phyloP scores from a whole-genome alignment of 2,329 filamentous ascomycete species.

The Neurospora sp. region DNA sequence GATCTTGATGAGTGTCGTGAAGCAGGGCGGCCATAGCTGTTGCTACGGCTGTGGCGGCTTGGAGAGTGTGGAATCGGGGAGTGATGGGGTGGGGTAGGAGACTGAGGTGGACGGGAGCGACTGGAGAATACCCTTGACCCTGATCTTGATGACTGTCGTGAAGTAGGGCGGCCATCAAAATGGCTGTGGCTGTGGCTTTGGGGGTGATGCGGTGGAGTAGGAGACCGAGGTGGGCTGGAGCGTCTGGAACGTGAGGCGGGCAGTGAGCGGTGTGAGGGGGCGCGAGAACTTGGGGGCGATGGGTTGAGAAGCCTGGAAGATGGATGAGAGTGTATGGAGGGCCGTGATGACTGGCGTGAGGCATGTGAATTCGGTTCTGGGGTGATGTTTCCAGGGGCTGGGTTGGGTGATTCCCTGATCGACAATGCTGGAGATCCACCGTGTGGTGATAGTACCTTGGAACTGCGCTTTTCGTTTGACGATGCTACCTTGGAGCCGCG shows the following conservation, averaged over 20 bases:
- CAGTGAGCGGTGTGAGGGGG: neutral
- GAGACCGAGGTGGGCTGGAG: neutral
- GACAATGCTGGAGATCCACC: neutral
- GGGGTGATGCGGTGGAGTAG: neutral
- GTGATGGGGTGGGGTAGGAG: neutral
- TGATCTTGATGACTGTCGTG: neutral
- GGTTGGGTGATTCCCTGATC: neutral
- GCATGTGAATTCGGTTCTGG: neutral
- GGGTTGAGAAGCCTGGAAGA: neutral
- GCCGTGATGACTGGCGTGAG: neutral
- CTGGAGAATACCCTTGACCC: neutral
- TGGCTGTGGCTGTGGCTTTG: neutral
- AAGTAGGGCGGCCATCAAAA: neutral
- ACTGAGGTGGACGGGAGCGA: neutral
- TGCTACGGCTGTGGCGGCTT: neutral
- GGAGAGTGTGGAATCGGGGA: neutral
- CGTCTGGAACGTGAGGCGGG: neutral
- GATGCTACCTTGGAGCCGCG: neutral
- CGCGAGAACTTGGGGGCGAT: neutral
- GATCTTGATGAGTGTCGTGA: neutral
- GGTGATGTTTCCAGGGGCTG: neutral
- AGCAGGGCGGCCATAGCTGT: neutral
- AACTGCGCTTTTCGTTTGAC: neutral
- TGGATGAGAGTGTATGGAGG: neutral
- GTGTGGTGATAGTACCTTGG: neutral